Conservation (phyloP, 805 yeast species). For the Clavispora santaluciae region DNA sequence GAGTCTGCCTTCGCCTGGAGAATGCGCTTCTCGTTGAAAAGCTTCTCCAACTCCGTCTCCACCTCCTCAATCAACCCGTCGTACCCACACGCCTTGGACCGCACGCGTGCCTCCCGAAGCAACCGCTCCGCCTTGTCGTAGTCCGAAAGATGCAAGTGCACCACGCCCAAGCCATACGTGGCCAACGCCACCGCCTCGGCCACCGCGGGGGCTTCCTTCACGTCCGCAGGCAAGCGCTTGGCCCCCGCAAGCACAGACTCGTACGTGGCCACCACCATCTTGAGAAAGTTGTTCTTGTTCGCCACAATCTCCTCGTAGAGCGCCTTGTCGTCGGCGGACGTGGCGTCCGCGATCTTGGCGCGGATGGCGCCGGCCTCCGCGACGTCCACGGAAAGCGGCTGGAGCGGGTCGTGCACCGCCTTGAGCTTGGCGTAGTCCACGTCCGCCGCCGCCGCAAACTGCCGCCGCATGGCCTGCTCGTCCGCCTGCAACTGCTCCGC, state of each 20-base stretch:
- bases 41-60: conserved; percentile 59
- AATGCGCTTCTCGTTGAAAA: conserved; percentile 33
- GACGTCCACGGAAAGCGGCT: conserved; percentile 8
- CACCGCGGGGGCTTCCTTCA: conserved; percentile 23
- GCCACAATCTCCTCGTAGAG: conserved; percentile 16
- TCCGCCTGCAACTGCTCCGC: conserved; percentile 58
- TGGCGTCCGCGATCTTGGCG: conserved; percentile 7
- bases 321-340: conserved; percentile 25
- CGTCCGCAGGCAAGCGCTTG: conserved; percentile 26
- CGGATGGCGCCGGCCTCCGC: conserved; percentile 10
- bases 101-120: conserved; percentile 62
- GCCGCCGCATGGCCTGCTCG: conserved; percentile 28
- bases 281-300: conserved; percentile 22
- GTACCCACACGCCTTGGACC: conserved; percentile 66
- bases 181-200: conserved; percentile 74
- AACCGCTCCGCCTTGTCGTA: conserved; percentile 54
- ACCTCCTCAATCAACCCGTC: conserved; percentile 58
- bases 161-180: conserved; percentile 81
- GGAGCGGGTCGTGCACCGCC: conserved; percentile 15
- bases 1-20: conserved; percentile 11
- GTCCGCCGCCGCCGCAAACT: conserved; percentile 23
- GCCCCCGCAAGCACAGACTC: conserved; percentile 32
- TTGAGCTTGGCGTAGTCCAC: conserved; percentile 16
- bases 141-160: conserved; percentile 56
- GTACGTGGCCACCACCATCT: conserved; percentile 29